These are phyloP conservation scores for Paragyromitra xinjiangensis DNA, from an alignment of 495 filamentous ascomycete species.

Conservation along the genomic window DNA sequence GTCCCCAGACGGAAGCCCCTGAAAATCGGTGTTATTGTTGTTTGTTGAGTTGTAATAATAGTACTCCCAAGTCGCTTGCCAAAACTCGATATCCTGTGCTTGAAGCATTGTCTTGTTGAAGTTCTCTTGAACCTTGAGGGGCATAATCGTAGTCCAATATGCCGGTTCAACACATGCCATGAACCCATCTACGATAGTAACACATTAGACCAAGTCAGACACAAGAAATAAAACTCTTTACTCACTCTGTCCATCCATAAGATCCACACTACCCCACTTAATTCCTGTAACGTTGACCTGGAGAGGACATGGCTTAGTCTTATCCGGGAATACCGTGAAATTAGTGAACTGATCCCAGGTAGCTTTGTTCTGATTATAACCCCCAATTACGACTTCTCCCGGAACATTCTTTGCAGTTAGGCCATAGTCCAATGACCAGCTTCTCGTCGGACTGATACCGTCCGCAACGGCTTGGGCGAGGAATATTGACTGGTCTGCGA, in stretches of 20 bases:
- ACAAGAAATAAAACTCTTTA: background rate
- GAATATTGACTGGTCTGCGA: constrained; percentile 51
- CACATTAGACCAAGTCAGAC: constrained; percentile 2
- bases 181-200: constrained; percentile 31
- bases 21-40: constrained; percentile 19
- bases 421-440: constrained; percentile 54
- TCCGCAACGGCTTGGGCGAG: constrained; percentile 37
- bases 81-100: constrained; percentile 30
- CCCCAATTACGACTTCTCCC: constrained; percentile 53
- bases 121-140: constrained; percentile 45
- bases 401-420: constrained; percentile 1
- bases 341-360: constrained; percentile 31
- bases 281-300: constrained; percentile 49
- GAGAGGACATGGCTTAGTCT: constrained; percentile 51
- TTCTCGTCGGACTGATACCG: constrained; percentile 37
- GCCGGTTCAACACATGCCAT: constrained; percentile 56
- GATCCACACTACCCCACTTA: constrained; percentile 43
- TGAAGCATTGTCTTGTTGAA: constrained; percentile 54
- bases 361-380: constrained; percentile 52
- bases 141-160: constrained; percentile 55
- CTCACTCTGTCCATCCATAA: constrained; percentile 48
- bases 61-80: constrained; percentile 51
- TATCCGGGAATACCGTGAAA: constrained; percentile 50
- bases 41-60: constrained; percentile 43
- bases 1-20: constrained; percentile 40